Percentiles rank a stretch among this genome's conserved stretches.
These are phyloP conservation scores for Lentinus polychrous DNA, from an alignment of 1,284 basidiomycete species.

Conservation along the genomic window DNA sequence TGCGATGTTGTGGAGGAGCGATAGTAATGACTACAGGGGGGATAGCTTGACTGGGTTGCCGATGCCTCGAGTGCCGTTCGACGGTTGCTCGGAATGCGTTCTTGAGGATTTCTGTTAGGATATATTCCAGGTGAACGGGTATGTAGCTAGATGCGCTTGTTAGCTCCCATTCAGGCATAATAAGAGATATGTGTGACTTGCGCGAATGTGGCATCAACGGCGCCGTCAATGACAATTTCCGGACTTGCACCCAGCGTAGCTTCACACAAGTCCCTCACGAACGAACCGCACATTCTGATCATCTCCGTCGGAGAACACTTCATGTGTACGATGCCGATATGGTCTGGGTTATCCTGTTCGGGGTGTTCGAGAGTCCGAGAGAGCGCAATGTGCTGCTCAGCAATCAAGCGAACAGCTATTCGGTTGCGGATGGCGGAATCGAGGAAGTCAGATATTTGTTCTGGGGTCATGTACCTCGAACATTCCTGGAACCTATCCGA, in stretches of 20 bases:
- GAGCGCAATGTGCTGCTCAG: constrained; percentile 87
- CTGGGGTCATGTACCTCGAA: constrained; percentile 73
- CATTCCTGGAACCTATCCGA: constrained; percentile 79
- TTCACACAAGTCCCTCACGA: constrained; percentile 79
- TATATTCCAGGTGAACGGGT: constrained; percentile 86
- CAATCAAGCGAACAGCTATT: constrained; percentile 84
- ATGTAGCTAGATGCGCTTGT: constrained; percentile 58
- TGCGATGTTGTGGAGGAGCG: constrained; percentile 38
- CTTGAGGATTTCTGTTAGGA: constrained; percentile 81
- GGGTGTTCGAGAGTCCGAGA: constrained; percentile 51
- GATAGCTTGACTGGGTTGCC: constrained; percentile 33
- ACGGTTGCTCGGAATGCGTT: constrained; percentile 88
- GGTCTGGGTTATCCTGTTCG: constrained; percentile 22
- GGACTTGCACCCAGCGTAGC: constrained; percentile 79
- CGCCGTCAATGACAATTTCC: constrained; percentile 60
- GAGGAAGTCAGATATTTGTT: constrained; percentile 72
- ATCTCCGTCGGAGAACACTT: constrained; percentile 63
- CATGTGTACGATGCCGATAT: constrained; percentile 66
- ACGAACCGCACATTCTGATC: constrained; percentile 73
- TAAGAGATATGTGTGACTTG: constrained; percentile 31
- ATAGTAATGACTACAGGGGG: constrained; percentile 72
- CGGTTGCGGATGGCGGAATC: constrained; percentile 83
- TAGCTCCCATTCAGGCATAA: constrained; percentile 7
- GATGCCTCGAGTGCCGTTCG: constrained; percentile 55
- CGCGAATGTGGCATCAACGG: constrained; percentile 69